Conservation (phyloP, 2,329 filamentous ascomycete species). For the Cordyceps farinosa region DNA sequence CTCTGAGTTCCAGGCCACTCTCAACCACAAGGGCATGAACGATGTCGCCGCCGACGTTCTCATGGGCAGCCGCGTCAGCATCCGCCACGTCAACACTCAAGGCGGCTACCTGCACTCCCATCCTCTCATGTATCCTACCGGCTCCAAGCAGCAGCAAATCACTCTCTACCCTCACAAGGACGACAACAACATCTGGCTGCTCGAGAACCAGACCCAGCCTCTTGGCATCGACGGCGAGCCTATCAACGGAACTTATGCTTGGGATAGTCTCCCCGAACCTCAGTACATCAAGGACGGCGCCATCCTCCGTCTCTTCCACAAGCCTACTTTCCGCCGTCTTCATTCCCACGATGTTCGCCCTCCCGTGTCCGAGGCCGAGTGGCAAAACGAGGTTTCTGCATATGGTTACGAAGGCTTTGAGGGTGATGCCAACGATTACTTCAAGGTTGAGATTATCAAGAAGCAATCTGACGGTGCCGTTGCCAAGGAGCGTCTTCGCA, state of each 20-base stretch:
- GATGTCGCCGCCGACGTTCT: conserved; percentile 90
- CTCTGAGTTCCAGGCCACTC: conserved; percentile 94
- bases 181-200: conserved; percentile 90
- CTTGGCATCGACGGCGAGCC: conserved; percentile 69
- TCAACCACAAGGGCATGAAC: conserved; percentile 96
- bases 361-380: conserved; percentile 81
- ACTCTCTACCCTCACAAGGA: conserved; percentile 99
- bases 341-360: conserved; percentile 94
- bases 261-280: conserved; percentile 68
- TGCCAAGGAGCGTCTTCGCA: conserved; percentile 81
- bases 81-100: conserved; percentile 95
- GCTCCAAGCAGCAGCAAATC: conserved; percentile 98
- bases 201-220: conserved; percentile 96
- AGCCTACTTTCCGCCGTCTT: conserved; percentile 77
- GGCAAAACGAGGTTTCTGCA: conserved; percentile 94
- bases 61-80: conserved; percentile 77
- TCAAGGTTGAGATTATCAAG: conserved; percentile 93
- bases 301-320: conserved; percentile 79
- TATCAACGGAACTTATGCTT: conserved; percentile 77
- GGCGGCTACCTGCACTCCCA: conserved; percentile 97
- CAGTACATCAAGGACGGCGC: conserved; percentile 74
- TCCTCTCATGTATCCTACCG: conserved; percentile 92
- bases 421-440: conserved; percentile 93
- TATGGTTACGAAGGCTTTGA: conserved; percentile 97
- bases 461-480: conserved; percentile 73